Evolutionary conservation across 1,284 basidiomycete genomes (phyloP), one percentile per base, ranked within the genome.

Genomic region (Schizopora paradoxa): DNA sequence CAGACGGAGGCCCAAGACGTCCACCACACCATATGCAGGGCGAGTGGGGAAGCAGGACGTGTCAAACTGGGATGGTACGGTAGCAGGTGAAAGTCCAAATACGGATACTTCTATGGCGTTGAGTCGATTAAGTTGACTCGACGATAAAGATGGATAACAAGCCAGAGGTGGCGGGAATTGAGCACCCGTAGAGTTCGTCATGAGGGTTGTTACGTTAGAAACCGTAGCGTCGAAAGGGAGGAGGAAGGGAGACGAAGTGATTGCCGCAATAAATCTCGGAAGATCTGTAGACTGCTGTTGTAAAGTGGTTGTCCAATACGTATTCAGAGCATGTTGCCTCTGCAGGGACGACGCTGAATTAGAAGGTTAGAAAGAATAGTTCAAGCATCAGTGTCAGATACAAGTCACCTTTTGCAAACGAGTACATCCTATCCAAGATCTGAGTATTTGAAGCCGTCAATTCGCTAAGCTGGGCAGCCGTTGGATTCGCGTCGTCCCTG

Each of bases 21-120:
- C 69, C 40, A 83, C 62, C 6, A 79, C 63, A n/a, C 80, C 80
- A 56, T 84, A 83, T 13, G 79, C 62, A 1, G 79, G 80, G 16
- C 76, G 69, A 51, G 69, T 66, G 6, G 71, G 62, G 58, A 71
- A 82, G 58, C 81, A 84, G 5, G 64, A 61, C 5, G 66, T 40
- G 48, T 76, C 60, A 55, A 80, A 77, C 29, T 58, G 49, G 14
- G 63, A 54, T 25, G 65, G 51, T 11, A 62, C 31, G 0, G 61
- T 51, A 2, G 63, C 51, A 8, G 58, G 23, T 14, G 68, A 49
- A 18, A 83, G 62, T 11, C 69, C 73, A 57, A 81, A 83, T 6
- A 74, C 70, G 8, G 53, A 54, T 10, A 63, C 63, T 57, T 83
- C 80, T 33, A 82, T 57, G 14, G 61, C 48, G 52, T 70, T 69